Conservation (phyloP, 306 rosid species). For the Sesbania bispinosa region DNA sequence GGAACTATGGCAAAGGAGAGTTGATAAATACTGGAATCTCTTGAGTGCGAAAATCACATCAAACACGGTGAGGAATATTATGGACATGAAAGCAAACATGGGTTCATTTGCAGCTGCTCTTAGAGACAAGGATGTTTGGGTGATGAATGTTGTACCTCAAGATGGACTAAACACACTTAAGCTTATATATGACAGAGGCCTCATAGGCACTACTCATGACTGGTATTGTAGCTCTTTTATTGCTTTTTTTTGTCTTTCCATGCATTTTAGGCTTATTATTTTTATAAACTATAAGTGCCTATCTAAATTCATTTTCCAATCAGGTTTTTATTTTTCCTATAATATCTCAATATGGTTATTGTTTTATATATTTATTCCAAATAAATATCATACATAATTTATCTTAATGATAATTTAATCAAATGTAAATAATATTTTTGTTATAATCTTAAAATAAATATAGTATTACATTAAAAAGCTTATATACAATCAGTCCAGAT, state of each 20-base stretch:
- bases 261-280: neutral
- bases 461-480: no score
- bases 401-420: no score
- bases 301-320: neutral
- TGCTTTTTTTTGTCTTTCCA: neutral
- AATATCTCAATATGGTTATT: neutral
- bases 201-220: constrained; percentile 73
- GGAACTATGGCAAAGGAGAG: constrained; percentile 83
- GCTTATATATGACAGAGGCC: constrained; percentile 91
- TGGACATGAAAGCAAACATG: constrained; percentile 97
- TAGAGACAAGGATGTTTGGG: constrained; percentile 85
- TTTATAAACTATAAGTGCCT: neutral
- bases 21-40: constrained; percentile 81
- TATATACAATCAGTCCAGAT: no score
- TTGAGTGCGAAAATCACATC: constrained; percentile 60
- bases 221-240: constrained; percentile 48
- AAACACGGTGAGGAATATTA: constrained; percentile 72
- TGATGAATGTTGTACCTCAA: constrained; percentile 86
- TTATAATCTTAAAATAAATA: no score
- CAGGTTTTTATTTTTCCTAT: neutral
- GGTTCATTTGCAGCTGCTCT: constrained; percentile 95
- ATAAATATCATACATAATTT: neutral
- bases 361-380: neutral
- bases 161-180: constrained; percentile 88
- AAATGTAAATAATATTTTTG: no score